Evolutionary conservation across 1,284 basidiomycete genomes (phyloP), one percentile per base, ranked within the genome.

Genomic region (Pyrrhoderma noxium): DNA sequence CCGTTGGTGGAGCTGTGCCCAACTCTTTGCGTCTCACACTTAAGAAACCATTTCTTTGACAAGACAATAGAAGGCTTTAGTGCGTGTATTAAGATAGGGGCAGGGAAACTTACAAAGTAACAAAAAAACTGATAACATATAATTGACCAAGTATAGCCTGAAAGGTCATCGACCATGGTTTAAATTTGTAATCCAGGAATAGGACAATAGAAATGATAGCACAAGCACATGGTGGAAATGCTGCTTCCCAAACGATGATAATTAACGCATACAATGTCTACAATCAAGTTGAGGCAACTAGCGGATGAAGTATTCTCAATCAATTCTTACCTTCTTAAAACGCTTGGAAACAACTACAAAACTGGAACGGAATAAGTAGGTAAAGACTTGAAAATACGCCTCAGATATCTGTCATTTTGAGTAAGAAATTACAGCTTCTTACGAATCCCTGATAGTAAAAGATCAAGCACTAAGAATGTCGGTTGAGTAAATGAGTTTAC

Each of bases 101-200:
- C 8, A n/a, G 14, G 39, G 18, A 16, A 21, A 40, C 60, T 9
- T 48, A 64, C 64, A 66, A 37, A 3, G 64, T 66, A 18, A 63
- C 61, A 47, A 66, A 62, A 11, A 65, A 58, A 2, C 64, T 64
- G 25, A 66, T 64, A 3, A 64, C 64, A 53, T 66, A 66, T n/a
- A 65, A 60, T 47, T 66, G 64, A 4, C 64, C 64, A 8, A 66
- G 56, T n/a, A 64, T 57, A 0, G 59, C 57, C 47, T 64, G 62
- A 57, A 64, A 62, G 37, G 58, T 54, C 9, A 63, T 53, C 42
- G 62, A 60, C 64, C 64, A 65, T 47, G 59, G 63, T 31, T 61
- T 58, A 13, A 53, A 40, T 37, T 61, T 56, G 8, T 58, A 59
- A 27, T 59, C 23, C 0, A 3, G 37, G 36, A 61, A 64, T 1